Evolutionary conservation across 2,329 filamentous ascomycete species (phyloP).

Genomic region (Pyrenochaeta sp.): DNA sequence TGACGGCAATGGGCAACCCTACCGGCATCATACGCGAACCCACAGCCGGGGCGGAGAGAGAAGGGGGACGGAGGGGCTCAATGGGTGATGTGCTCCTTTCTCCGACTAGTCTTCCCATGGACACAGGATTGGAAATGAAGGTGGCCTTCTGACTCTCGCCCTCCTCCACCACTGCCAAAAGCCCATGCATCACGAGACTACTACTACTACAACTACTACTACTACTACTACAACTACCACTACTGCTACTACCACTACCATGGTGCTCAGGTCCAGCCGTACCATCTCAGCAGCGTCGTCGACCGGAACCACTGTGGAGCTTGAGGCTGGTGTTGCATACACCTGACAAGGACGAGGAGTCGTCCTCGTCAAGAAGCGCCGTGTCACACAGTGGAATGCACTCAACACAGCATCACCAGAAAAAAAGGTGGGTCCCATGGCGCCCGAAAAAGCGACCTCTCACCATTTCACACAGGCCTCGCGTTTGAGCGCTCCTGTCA

Average conservation of each 20-base stretch:
- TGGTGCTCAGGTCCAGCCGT: not conserved
- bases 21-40: conserved; percentile 21
- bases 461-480: conserved; percentile 31
- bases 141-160: conserved; percentile 14
- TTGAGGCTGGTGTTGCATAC: conserved; percentile 38
- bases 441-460: conserved; percentile 33
- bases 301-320: conserved; percentile 30
- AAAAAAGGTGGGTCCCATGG: conserved; percentile 26
- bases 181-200: conserved; percentile 18
- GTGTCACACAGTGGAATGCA: conserved; percentile 36
- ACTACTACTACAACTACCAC: too few species aligned
- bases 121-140: conserved; percentile 6
- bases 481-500: conserved; percentile 39
- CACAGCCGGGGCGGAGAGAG: conserved; percentile 14
- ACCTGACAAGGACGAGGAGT: conserved; percentile 15
- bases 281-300: conserved; percentile 19
- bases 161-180: conserved; percentile 1
- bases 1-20: conserved; percentile 25
- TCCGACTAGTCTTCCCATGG: conserved; percentile 25
- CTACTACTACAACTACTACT: too few species aligned
- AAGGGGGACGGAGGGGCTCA: too few species aligned
- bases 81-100: conserved; percentile 12
- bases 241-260: too few species aligned
- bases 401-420: conserved; percentile 25
- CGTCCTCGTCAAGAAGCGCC: conserved; percentile 20